Evolutionary conservation across 1,139 yeast genomes (phyloP).

Genomic region (Saccharomyces hybrid): DNA sequence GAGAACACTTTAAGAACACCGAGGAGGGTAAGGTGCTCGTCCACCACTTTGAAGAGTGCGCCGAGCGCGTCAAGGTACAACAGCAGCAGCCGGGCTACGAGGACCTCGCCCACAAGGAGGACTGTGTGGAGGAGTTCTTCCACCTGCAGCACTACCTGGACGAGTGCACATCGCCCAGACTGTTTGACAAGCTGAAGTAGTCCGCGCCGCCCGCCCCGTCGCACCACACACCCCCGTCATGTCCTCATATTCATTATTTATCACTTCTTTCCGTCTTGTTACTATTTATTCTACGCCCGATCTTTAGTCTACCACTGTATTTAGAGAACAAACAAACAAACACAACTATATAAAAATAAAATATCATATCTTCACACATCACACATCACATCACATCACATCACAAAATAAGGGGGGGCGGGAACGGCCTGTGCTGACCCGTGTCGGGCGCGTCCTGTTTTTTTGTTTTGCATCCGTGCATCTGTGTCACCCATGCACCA

Average conservation of each 20-base stretch:
- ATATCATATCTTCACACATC: background rate
- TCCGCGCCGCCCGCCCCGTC: background rate
- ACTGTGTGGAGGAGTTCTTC: slow-evolving; percentile 97
- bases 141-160: slow-evolving; percentile 91
- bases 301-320: background rate
- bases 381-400: background rate
- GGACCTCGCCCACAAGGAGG: slow-evolving; percentile 76
- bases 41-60: slow-evolving; percentile 93
- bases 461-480: background rate
- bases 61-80: slow-evolving; percentile 86
- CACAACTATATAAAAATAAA: background rate
- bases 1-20: slow-evolving; percentile 60
- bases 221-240: background rate
- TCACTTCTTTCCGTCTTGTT: background rate
- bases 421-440: background rate
- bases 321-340: background rate
- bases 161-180: slow-evolving; percentile 87
- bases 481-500: background rate
- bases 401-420: background rate
- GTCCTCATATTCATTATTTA: background rate
- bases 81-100: slow-evolving; percentile 78
- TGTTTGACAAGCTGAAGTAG: slow-evolving; percentile 80
- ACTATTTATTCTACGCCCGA: background rate
- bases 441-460: background rate
- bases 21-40: slow-evolving; percentile 64